Conservation (phyloP, 192 early-diverging fungal species). For the Coemansia sp. region DNA sequence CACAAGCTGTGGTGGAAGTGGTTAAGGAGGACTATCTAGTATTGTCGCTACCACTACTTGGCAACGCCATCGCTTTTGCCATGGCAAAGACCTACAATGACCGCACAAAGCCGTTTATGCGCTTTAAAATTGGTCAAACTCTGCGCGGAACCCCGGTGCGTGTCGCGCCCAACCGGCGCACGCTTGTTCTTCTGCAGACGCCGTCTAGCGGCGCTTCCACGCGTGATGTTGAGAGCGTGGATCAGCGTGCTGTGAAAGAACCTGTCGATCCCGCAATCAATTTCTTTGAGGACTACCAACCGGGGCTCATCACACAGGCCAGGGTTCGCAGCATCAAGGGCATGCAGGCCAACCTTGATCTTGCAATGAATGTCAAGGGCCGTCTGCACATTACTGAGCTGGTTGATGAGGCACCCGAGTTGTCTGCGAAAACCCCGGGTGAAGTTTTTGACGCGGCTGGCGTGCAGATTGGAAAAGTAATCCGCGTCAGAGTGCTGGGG, state of each 20-base stretch:
- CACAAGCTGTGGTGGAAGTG: slow-evolving; percentile 64
- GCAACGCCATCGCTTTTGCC: slow-evolving; percentile 60
- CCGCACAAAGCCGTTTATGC: slow-evolving; percentile 61
- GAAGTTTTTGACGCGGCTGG: slow-evolving; percentile 41
- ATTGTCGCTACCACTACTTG: slow-evolving; percentile 60
- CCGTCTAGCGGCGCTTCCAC: background rate
- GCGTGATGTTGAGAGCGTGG: background rate
- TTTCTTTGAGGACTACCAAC: slow-evolving; percentile 54
- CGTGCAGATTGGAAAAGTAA: slow-evolving; percentile 27
- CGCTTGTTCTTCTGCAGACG: slow-evolving; percentile 28
- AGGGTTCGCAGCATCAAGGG: slow-evolving; percentile 54
- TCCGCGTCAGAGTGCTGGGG: slow-evolving; percentile 70
- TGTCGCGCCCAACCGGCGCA: slow-evolving; percentile 37
- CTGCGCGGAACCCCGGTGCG: slow-evolving; percentile 51
- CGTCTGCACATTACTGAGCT: slow-evolving; percentile 76
- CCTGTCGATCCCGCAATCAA: slow-evolving; percentile 49
- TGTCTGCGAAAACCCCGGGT: slow-evolving; percentile 21
- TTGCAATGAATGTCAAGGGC: slow-evolving; percentile 71
- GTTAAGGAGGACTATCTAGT: slow-evolving; percentile 81
- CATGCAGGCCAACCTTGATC: slow-evolving; percentile 59
- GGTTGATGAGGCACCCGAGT: slow-evolving; percentile 46
- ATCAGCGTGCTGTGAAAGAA: slow-evolving; percentile 30
- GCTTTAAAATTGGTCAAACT: slow-evolving; percentile 61
- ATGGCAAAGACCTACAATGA: slow-evolving; percentile 61
- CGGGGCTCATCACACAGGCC: slow-evolving; percentile 48